Percentiles rank a stretch among this genome's conserved stretches.
Conservation (phyloP, 2,329 filamentous ascomycete species). For the Cucurbitaria berberidis region DNA sequence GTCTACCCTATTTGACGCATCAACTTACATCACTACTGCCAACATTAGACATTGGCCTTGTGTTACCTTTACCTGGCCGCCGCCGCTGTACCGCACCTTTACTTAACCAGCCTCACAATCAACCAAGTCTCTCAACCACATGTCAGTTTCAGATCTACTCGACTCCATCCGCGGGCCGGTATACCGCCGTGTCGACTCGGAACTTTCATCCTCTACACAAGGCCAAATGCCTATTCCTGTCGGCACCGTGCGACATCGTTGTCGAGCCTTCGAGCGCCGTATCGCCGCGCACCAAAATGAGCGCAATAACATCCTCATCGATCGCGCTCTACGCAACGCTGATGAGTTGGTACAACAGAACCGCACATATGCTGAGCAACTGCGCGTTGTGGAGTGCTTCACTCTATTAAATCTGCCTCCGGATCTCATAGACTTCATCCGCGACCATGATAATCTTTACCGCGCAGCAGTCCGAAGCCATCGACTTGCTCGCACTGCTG, state of each 20-base stretch:
- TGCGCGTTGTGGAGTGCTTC: slow-evolving; percentile 1
- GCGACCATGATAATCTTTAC: slow-evolving; percentile 10
- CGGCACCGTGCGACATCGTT: background rate
- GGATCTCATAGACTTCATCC: slow-evolving; percentile 3
- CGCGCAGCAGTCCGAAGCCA: slow-evolving; percentile 3
- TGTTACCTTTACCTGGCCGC: too few species aligned
- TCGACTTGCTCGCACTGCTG: background rate
- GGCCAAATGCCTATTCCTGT: background rate
- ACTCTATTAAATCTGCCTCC: slow-evolving; percentile 3
- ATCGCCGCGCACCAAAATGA: background rate
- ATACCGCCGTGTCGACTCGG: too few species aligned
- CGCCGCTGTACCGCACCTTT: too few species aligned
- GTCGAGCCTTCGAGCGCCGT: background rate
- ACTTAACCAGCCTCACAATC: too few species aligned
- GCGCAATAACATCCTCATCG: background rate
- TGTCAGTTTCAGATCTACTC: too few species aligned
- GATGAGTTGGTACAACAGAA: background rate
- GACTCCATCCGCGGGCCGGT: too few species aligned
- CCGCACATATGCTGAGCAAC: slow-evolving; percentile 2
- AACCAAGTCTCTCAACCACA: too few species aligned
- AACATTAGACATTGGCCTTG: too few species aligned
- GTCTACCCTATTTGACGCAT: too few species aligned
- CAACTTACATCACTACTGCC: too few species aligned
- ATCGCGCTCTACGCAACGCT: background rate
- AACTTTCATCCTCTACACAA: background rate